Percentiles rank a stretch among this genome's conserved stretches.
These are phyloP conservation scores for Gymnopus androsaceus DNA, from an alignment of 1,284 basidiomycete species.

Conservation along the genomic window DNA sequence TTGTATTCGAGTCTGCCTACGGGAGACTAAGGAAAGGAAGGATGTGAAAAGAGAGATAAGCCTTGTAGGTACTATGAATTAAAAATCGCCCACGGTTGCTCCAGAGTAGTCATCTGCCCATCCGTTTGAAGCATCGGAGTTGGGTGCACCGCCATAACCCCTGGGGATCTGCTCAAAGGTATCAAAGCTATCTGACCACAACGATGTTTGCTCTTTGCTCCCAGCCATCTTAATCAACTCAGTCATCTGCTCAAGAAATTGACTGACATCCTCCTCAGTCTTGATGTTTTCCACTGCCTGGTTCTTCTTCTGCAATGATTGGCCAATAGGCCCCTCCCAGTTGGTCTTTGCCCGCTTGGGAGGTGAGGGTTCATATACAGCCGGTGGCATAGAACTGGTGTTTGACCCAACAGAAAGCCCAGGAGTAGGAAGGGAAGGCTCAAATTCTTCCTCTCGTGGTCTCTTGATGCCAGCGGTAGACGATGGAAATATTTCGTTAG, in stretches of 20 bases:
- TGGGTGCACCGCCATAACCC: conserved; percentile 43
- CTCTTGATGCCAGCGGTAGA: conserved; percentile 46
- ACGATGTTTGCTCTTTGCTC: conserved; percentile 44
- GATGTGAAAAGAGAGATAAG: conserved; percentile 28
- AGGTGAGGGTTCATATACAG: conserved; percentile 57
- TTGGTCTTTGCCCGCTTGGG: conserved; percentile 72
- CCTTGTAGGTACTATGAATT: conserved; percentile 48
- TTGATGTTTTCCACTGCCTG: conserved; percentile 60
- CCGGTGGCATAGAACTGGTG: conserved; percentile 20
- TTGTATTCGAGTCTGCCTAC: no score
- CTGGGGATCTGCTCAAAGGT: conserved; percentile 65
- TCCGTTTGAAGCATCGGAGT: conserved; percentile 50
- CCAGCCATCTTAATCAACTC: conserved; percentile 58
- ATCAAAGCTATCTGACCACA: conserved; percentile 56
- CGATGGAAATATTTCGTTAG: conserved; percentile 26
- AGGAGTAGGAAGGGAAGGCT: conserved; percentile 19
- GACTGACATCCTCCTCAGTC: conserved; percentile 63
- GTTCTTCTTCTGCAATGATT: conserved; percentile 53
- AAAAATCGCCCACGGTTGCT: conserved; percentile 74
- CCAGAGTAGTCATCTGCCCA: conserved; percentile 58
- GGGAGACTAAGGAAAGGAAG: conserved; percentile 16
- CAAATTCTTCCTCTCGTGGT: conserved; percentile 56
- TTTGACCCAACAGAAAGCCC: conserved; percentile 21
- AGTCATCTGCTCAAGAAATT: conserved; percentile 64
- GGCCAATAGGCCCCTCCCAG: conserved; percentile 61